Conservation (phyloP, 2,329 filamentous ascomycete genomes). For the Nothophaeocryptopus gaeumannii region DNA sequence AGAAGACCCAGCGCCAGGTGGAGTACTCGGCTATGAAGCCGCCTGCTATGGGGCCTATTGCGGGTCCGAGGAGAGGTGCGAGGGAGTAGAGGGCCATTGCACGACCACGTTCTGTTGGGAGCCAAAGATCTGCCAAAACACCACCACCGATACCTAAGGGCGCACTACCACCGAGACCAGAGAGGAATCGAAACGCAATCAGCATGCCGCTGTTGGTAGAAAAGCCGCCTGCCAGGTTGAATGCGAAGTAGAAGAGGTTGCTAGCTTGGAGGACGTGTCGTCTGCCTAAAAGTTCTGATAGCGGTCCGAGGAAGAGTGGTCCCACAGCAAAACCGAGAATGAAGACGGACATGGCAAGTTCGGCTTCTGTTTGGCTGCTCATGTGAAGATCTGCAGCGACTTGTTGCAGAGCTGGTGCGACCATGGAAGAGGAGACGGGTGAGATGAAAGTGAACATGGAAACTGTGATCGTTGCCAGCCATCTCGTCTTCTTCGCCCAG, state of each 20-base stretch:
- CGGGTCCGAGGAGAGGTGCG: constrained; percentile 63
- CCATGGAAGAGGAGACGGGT: constrained; percentile 40
- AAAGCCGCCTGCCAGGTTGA: constrained; percentile 39
- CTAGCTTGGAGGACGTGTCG: constrained; percentile 36
- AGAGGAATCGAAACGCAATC: constrained; percentile 40
- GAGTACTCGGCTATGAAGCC: constrained; percentile 63
- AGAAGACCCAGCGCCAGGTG: constrained; percentile 74
- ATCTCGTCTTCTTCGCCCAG: constrained; percentile 44
- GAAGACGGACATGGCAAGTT: constrained; percentile 38
- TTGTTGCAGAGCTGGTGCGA: constrained; percentile 36
- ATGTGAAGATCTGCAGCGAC: constrained; percentile 31
- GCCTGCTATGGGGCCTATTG: constrained; percentile 63
- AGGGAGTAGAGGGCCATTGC: constrained; percentile 63
- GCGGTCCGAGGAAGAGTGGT: constrained; percentile 37
- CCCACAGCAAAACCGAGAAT: constrained; percentile 39
- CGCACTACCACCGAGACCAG: constrained; percentile 38
- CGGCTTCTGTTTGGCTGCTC: constrained; percentile 17
- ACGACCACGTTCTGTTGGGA: constrained; percentile 60
- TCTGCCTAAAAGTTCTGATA: constrained; percentile 39
- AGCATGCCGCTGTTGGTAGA: constrained; percentile 32
- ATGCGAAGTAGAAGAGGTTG: constrained; percentile 39
- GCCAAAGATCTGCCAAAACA: constrained; percentile 54
- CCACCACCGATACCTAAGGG: constrained; percentile 39
- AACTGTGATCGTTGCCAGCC: constrained; percentile 45
- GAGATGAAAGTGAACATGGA: constrained; percentile 41